Base-by-base conservation (phyloP, 2,329 filamentous ascomycete species). In the Stagonosporopsis rhizophila region DNA sequence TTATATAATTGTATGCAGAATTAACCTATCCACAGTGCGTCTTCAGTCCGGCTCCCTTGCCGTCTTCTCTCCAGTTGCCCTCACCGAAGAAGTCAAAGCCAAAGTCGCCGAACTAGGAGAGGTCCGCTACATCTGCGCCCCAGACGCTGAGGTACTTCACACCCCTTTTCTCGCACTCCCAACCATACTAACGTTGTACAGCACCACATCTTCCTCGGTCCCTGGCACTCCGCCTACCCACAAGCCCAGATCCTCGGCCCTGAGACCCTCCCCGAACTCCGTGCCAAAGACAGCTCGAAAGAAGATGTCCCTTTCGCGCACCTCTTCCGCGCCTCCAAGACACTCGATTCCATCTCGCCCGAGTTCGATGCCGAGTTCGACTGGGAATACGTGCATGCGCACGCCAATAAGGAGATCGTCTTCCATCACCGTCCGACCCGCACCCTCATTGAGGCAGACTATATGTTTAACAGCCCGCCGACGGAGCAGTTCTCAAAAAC, bases 361-460 rank as follows among this genome's bases (percentile, higher is more conserved):
- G 92, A 94, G 53, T 97, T 99, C 73, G 92, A 96, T 69, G 78
- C 80, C 14, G 92, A 98, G 65, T 97, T 98, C 71, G 88, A 91
- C 32, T 87, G 74, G 65, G 93, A 96, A 77, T 96, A 90, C 74
- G 88, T 97, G 53, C 84, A 90, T 66, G 85, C 85, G 3, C 87
- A 98, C 76, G 79, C 82, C 27, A 97, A 96, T 79, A 89, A 91
- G 72, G 95, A 99, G 77, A 80, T 98, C 27, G 92, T 95, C 23
- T 92, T 98, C 77, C 80, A 88, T 70, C 92, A 96, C 81, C 89
- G 87, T 73, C 92, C 91, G 0, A 88, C 90, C 12, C 80, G 82
- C 53, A 89, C 92, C 0, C 78, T 99, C 40, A 93, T 99, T 71
- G 81, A 96, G 78, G 95, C 92, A 6, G 95, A 99, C 75, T 77